A percentile compares a stretch with the other conserved stretches of the same genome.
phyloP scores from a whole-genome alignment of 2,329 filamentous ascomycete species.

The Myriosclerotinia scirpicola region DNA sequence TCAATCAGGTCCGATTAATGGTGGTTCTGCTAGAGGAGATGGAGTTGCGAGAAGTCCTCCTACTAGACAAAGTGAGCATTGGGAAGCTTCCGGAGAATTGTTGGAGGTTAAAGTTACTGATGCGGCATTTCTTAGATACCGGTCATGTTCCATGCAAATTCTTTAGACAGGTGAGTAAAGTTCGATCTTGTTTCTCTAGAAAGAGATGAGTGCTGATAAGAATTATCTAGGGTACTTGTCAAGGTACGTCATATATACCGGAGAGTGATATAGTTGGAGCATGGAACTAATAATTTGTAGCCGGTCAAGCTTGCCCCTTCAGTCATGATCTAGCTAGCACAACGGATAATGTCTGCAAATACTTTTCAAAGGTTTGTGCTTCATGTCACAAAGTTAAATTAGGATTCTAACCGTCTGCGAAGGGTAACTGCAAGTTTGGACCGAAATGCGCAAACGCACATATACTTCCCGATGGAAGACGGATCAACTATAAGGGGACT shows the following conservation, averaged over 20 bases:
- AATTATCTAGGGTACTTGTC: conserved; percentile 23
- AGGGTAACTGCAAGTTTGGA: conserved; percentile 99
- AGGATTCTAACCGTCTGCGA: conserved; percentile 34
- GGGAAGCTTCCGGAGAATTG: background rate
- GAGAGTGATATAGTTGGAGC: background rate
- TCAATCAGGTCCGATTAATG: conserved; percentile 9
- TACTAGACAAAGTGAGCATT: conserved; percentile 24
- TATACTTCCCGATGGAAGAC: conserved; percentile 86
- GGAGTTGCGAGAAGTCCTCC: conserved; percentile 24
- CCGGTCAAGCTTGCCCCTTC: conserved; percentile 93
- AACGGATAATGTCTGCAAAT: conserved; percentile 92
- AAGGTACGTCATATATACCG: conserved; percentile 15
- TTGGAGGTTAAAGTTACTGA: conserved; percentile 6
- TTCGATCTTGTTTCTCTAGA: background rate
- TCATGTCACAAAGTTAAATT: background rate
- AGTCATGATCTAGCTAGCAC: conserved; percentile 86
- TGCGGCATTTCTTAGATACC: conserved; percentile 21
- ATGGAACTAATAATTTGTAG: conserved; percentile 54
- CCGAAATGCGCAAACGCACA: conserved; percentile 97
- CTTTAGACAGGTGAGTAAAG: conserved; percentile 22
- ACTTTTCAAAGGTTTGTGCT: conserved; percentile 85
- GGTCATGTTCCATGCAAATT: conserved; percentile 26
- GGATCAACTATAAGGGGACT: conserved; percentile 72
- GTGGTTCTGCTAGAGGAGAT: conserved; percentile 14
- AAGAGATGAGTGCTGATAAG: background rate